A percentile compares a stretch with the other conserved stretches of the same genome.
Evolutionary conservation across 257 asterid genomes (phyloP).

Genomic region (Petrea volubilis): DNA sequence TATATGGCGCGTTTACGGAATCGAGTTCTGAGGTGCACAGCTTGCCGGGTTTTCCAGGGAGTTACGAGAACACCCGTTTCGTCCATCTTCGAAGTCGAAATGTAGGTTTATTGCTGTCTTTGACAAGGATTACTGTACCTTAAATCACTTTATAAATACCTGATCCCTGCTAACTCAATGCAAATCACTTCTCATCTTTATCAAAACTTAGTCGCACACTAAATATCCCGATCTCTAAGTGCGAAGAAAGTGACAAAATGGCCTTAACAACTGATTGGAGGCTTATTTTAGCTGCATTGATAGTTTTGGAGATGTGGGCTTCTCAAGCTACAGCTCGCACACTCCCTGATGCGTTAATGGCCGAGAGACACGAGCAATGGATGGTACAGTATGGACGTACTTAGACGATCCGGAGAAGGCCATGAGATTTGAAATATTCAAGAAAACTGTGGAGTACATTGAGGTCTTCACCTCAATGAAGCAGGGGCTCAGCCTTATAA

Average conservation of each 20-base stretch:
- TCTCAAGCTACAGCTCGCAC: conserved; percentile 29
- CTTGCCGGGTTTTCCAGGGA: conserved; percentile 26
- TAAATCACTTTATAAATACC: conserved; percentile 9
- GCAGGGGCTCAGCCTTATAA: conserved; percentile 25
- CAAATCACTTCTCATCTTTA: neutral
- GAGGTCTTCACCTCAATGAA: conserved; percentile 40
- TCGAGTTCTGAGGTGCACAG: neutral
- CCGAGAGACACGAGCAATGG: conserved; percentile 38
- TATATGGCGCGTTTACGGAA: conserved; percentile 30
- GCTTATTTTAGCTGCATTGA: conserved; percentile 13
- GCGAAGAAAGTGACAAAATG: conserved; percentile 15
- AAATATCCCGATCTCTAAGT: neutral
- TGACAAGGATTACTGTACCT: neutral
- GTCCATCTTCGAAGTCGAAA: too few species aligned
- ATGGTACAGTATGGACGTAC: conserved; percentile 34
- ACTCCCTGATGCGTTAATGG: conserved; percentile 28
- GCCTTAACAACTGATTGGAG: conserved; percentile 19
- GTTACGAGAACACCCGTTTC: neutral
- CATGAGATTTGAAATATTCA: conserved; percentile 37
- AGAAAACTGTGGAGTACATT: conserved; percentile 33
- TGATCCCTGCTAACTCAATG: neutral
- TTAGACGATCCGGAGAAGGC: conserved; percentile 39
- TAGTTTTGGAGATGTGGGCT: conserved; percentile 30
- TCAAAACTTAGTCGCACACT: neutral
- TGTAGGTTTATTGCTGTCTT: neutral